Percentiles rank a stretch among this genome's conserved stretches.
Conservation (phyloP, 371 early-diverging fungal genomes). For the Umbelopsis sp. region DNA sequence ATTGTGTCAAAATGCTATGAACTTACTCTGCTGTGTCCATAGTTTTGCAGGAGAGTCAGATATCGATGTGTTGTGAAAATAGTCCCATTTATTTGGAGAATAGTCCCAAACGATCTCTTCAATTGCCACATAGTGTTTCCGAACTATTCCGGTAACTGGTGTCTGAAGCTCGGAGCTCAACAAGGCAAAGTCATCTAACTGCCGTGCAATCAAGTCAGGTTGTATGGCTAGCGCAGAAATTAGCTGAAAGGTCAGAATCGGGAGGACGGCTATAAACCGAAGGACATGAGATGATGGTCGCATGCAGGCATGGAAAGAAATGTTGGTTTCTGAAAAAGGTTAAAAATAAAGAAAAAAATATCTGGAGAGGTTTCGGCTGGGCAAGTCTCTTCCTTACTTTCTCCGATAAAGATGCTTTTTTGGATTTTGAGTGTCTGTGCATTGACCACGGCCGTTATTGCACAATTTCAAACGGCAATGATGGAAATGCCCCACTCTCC, state of each 20-base stretch:
- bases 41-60: conserved; percentile 20
- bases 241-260: not conserved
- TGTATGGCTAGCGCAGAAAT: not conserved
- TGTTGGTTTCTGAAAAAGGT: not conserved
- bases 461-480: not conserved
- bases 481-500: not conserved
- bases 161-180: conserved; percentile 39
- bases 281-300: not conserved
- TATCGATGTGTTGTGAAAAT: conserved; percentile 22
- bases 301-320: not conserved
- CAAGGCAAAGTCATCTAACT: conserved; percentile 33
- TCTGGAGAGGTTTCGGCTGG: not conserved
- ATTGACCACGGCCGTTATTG: not conserved
- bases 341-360: conserved; percentile 5
- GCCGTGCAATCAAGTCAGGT: not conserved
- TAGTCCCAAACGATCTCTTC: conserved; percentile 50
- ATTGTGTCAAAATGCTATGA: not conserved
- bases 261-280: not conserved
- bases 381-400: not conserved
- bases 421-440: not conserved
- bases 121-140: conserved; percentile 42
- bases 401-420: conserved; percentile 4
- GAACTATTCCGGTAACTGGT: conserved; percentile 28
- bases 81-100: conserved; percentile 24
- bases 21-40: conserved; percentile 30